Conservation (phyloP, 2,329 filamentous ascomycete species). For the Phoma herbarum region DNA sequence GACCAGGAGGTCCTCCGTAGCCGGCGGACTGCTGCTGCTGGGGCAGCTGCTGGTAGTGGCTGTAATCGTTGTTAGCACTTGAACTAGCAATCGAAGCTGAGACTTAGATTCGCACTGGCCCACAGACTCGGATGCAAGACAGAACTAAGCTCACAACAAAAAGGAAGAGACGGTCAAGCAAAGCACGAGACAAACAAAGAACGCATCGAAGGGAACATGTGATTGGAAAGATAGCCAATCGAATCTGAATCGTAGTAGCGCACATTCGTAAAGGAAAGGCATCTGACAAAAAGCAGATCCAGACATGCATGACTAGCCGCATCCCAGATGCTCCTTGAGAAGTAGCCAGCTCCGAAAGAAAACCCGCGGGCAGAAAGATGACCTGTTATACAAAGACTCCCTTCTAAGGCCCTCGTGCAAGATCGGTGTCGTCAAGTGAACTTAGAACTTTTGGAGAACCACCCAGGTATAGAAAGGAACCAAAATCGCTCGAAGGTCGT, state of each 20-base stretch:
- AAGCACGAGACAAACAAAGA: constrained; percentile 36
- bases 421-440: constrained; percentile 49
- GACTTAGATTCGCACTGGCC: background rate
- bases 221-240: constrained; percentile 52
- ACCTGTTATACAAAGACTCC: constrained; percentile 52
- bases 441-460: constrained; percentile 52
- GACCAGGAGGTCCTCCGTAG: constrained; percentile 19
- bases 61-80: constrained; percentile 8
- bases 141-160: constrained; percentile 16
- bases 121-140: constrained; percentile 16
- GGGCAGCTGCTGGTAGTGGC: constrained; percentile 22
- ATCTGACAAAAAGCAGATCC: constrained; percentile 46
- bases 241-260: constrained; percentile 44
- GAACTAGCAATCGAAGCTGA: background rate
- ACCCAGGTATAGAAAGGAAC: constrained; percentile 48
- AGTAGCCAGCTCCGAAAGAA: constrained; percentile 42
- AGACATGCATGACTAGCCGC: constrained; percentile 49
- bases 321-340: constrained; percentile 41
- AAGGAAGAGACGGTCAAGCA: constrained; percentile 31
- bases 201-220: constrained; percentile 43
- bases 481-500: constrained; percentile 51
- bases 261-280: constrained; percentile 39
- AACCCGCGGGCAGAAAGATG: constrained; percentile 45
- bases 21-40: constrained; percentile 22
- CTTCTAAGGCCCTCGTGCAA: constrained; percentile 47